Base-by-base conservation (phyloP, 2,329 filamentous ascomycete genomes). In the Colletotrichum euphorbiae region DNA sequence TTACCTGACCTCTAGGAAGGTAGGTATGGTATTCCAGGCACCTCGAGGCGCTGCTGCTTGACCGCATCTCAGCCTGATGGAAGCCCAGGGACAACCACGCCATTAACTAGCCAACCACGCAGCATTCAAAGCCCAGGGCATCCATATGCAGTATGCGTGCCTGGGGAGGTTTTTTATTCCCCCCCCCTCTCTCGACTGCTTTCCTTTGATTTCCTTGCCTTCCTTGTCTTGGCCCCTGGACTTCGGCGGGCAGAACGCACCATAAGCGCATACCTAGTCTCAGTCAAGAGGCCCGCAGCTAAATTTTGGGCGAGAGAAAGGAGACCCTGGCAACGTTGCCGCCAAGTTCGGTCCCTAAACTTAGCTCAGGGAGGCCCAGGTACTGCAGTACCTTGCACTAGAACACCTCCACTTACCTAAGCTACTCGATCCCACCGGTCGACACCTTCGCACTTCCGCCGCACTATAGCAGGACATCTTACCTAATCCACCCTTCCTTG, bases 211-310 rank as follows among this genome's bases (percentile, higher is more conserved):
- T 11, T 60, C 13, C 28, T 46, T 24, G 45, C 33, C 42, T 62
- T 50, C 59, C 45, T 57, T 40, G 59, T 56, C 51, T 38, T 56
- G 59, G 51, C 64, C 64, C 64, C 64, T 67, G 59, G 40, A 6
- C 12, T 62, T 3, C 24, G 70, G 61, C 66, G 36, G 58, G 67
- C 69, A 55, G n/a, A 4, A 58, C 6, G 12, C 6, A 33, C 70
- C 67, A 55, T 3, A 65, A 24, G 38, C 64, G 71, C 59, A 71
- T 13, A n/a, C n/a, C n/a, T n/a, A 17, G 40, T 60, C 54, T 66
- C 48, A 50, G 31, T 55, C 61, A 40, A 24, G 52, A 24, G 45
- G 28, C 4, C 36, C 42, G 58, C 64, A 17, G 43, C 50, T 17
- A 15, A 60, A 57, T 24, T 48, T 67, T 56, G 19, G 40, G 13